These are phyloP conservation scores for Lentinula raphanica DNA, from an alignment of 768 basidiomycete genomes.

Conservation along the genomic window DNA sequence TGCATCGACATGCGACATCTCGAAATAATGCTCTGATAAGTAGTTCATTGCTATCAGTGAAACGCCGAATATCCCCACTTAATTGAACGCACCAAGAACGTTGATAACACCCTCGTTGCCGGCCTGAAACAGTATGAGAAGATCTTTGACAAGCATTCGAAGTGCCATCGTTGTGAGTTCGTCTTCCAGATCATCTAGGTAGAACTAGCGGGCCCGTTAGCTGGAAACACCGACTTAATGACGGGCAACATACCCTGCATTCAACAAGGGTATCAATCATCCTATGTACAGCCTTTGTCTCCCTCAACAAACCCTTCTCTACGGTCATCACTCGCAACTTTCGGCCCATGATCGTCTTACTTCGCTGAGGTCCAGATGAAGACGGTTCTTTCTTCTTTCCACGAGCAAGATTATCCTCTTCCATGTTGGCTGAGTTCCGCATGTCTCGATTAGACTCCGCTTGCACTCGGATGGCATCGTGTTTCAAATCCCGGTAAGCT, in stretches of 20 bases:
- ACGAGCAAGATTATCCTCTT: constrained; percentile 45
- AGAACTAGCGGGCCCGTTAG: constrained; percentile 61
- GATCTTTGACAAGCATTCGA: constrained; percentile 92
- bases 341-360: constrained; percentile 75
- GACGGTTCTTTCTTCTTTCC: constrained; percentile 25
- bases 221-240: constrained; percentile 4
- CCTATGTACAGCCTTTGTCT: constrained; percentile 85
- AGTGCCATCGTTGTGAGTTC: constrained; percentile 85
- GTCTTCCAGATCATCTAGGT: constrained; percentile 88
- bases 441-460: constrained; percentile 87
- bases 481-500: constrained; percentile 85
- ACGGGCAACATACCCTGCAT: constrained; percentile 62
- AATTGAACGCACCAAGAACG: constrained; percentile 55
- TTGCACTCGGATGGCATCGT: constrained; percentile 91
- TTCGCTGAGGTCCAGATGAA: constrained; percentile 42
- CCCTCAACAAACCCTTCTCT: constrained; percentile 90
- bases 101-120: constrained; percentile 93
- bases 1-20: constrained; percentile 95
- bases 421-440: constrained; percentile 58
- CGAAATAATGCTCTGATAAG: constrained; percentile 94
- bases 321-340: constrained; percentile 90
- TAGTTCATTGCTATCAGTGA: constrained; percentile 27
- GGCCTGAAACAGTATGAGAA: constrained; percentile 91
- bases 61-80: not conserved
- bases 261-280: constrained; percentile 87